phyloP scores from a whole-genome alignment of 2,329 filamentous ascomycete genomes.

The Lasiodiplodia citricola region DNA sequence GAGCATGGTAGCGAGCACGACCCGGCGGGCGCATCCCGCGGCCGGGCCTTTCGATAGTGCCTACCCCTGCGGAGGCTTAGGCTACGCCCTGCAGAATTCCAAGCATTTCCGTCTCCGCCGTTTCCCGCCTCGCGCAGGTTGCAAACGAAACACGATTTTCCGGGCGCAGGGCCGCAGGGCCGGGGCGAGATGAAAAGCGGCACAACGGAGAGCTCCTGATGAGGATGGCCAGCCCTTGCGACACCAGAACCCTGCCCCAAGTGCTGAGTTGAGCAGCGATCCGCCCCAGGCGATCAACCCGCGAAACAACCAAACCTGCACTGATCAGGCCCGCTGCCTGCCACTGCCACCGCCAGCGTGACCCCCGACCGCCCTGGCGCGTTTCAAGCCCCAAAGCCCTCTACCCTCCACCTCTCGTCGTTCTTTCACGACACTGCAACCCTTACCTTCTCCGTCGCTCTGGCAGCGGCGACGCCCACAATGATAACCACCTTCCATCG shows the following conservation, averaged over 20 bases:
- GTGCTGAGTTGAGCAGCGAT: conserved; percentile 22
- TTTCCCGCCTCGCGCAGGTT: background rate
- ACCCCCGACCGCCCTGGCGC: conserved; percentile 17
- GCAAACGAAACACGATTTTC: conserved; percentile 15
- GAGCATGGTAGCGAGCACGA: background rate
- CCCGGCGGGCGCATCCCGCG: background rate
- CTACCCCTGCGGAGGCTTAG: background rate
- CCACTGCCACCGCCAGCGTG: conserved; percentile 12
- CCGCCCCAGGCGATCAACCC: conserved; percentile 22
- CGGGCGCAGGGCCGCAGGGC: background rate
- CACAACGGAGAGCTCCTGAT: conserved; percentile 7
- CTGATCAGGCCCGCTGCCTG: conserved; percentile 20
- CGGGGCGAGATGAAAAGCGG: conserved; percentile 2
- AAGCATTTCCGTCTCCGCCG: background rate
- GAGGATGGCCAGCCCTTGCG: conserved; percentile 21
- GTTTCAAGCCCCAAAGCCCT: conserved; percentile 3
- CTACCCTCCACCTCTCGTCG: background rate
- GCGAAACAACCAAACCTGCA: conserved; percentile 18
- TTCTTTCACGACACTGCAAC: background rate
- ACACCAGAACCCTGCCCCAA: conserved; percentile 17
- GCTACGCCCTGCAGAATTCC: conserved; percentile 1
- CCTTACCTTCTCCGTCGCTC: conserved; percentile 10
- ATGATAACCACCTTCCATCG: conserved; percentile 24
- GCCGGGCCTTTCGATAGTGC: background rate
- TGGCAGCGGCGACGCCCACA: conserved; percentile 16